phyloP scores from a whole-genome alignment of 176 grass and related monocot genomes.

The Aegilops speltoides region DNA sequence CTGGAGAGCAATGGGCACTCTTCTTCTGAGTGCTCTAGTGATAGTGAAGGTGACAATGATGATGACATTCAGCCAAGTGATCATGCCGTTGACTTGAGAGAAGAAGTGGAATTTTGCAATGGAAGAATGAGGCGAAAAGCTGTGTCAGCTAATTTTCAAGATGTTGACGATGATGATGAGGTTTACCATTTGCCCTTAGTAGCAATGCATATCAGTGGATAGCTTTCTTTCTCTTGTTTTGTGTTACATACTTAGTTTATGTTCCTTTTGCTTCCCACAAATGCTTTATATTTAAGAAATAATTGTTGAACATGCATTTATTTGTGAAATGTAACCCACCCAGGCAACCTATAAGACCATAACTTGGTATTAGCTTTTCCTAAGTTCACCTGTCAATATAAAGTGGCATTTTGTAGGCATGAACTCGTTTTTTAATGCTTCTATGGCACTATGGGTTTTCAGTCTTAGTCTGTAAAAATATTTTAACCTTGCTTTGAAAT shows the following conservation, averaged over 20 bases:
- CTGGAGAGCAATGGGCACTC: conserved; percentile 41
- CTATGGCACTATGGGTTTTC: conserved; percentile 23
- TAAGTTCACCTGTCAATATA: not conserved
- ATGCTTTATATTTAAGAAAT: conserved; percentile 19
- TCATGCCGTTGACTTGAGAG: conserved; percentile 55
- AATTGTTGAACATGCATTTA: not conserved
- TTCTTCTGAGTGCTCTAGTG: conserved; percentile 53
- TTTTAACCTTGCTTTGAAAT: conserved; percentile 27
- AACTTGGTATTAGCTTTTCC: not conserved
- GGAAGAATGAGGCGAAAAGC: conserved; percentile 88
- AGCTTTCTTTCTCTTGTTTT: conserved; percentile 21
- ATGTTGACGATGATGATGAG: conserved; percentile 38
- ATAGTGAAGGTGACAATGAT: conserved; percentile 47
- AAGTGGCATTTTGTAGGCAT: not conserved
- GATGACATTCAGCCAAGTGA: conserved; percentile 31
- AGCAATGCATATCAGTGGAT: conserved; percentile 11
- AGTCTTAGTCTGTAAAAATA: conserved; percentile 1
- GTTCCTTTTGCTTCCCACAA: conserved; percentile 15
- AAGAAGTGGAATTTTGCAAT: conserved; percentile 55
- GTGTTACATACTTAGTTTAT: not conserved
- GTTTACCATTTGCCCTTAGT: conserved; percentile 22
- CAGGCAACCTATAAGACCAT: conserved; percentile 4
- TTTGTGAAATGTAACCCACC: not conserved
- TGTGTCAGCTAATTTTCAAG: conserved; percentile 71
- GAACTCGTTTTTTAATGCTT: conserved; percentile 14